Evolutionary conservation across 192 early-diverging fungal genomes (phyloP), one percentile per base, ranked within the genome.

Genomic region (Coemansia sp.): DNA sequence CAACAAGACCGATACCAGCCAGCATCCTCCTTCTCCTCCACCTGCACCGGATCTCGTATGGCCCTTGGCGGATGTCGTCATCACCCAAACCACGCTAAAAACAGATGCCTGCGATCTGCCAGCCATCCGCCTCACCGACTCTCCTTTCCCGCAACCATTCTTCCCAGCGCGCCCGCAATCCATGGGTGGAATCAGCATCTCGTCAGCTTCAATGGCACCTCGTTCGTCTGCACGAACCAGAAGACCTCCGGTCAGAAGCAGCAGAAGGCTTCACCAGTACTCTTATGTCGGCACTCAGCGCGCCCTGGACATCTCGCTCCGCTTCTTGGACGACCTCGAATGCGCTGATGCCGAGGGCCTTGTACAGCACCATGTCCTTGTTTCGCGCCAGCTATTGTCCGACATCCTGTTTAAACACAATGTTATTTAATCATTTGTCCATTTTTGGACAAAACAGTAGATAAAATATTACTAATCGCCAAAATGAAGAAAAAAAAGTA

Each of bases 1-100:
- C 29, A 41, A 27, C 38, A 6, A 19, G 36, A 29, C 5, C 2
- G 45, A 48, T 13, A 25, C 13, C 37, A 6, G 20, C 15, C 37
- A 15, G 13, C n/a, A 15, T 15, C 17, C 19, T 14, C 37, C 29
- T 14, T n/a, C n/a, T n/a, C n/a, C n/a, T n/a, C n/a, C n/a, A n/a
- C n/a, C n/a, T n/a, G n/a, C n/a, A n/a, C n/a, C n/a, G n/a, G 20
- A 15, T 20, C 55, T 78, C 8, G 52, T 68, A 11, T 78, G 75
- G 75, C 75, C 75, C n/a, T 28, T 78, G 55, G 75, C 75, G 27
- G 75, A 78, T 9, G 55, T 55, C 10, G 11, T 15, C 4, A 45
- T 65, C 4, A 28, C 45, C 2, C 23, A 19, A 13, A 54, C 54
- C 2, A 28, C 33, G 0, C 68, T 71, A 10, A 36, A 41, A 0